Evolutionary conservation across 2,329 filamentous ascomycete genomes (phyloP).

Genomic region (Hypocrella siamensis): DNA sequence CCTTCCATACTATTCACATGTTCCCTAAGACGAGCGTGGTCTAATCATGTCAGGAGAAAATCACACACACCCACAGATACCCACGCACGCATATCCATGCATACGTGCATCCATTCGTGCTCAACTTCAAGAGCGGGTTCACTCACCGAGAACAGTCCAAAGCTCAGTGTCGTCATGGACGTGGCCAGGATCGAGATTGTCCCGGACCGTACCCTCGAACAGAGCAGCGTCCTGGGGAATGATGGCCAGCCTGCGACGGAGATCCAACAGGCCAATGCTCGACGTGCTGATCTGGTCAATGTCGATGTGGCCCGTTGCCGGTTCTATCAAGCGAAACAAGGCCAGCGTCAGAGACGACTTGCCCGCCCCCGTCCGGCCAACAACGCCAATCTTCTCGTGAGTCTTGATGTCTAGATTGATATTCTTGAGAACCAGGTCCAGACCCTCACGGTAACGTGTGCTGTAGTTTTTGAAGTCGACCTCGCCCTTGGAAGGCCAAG

Average conservation of each 20-base stretch:
- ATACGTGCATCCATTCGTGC: too few relatives aligned
- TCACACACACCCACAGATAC: too few relatives aligned
- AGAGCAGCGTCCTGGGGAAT: conserved; percentile 96
- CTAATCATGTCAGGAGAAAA: conserved; percentile 21
- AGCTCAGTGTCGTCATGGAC: conserved; percentile 94
- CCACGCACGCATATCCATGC: too few relatives aligned
- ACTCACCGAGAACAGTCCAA: conserved; percentile 84
- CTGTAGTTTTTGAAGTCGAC: conserved; percentile 90
- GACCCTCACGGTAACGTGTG: conserved; percentile 74
- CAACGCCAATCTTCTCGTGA: conserved; percentile 95
- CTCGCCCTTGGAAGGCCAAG: conserved; percentile 81
- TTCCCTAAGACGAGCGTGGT: conserved; percentile 86
- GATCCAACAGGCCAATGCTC: conserved; percentile 74
- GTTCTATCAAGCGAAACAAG: conserved; percentile 91
- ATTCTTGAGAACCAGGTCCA: conserved; percentile 87
- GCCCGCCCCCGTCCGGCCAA: conserved; percentile 87
- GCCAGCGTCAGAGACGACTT: conserved; percentile 90
- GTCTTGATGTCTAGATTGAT: conserved; percentile 86
- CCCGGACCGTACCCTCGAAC: conserved; percentile 83
- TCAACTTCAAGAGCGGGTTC: too few relatives aligned
- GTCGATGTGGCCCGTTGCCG: conserved; percentile 64
- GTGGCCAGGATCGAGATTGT: conserved; percentile 89
- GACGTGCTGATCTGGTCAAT: conserved; percentile 87
- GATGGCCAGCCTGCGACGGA: conserved; percentile 80
- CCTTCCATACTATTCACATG: conserved; percentile 77